phyloP scores from a whole-genome alignment of 2,329 filamentous ascomycete species.

The Cadophora sp. region DNA sequence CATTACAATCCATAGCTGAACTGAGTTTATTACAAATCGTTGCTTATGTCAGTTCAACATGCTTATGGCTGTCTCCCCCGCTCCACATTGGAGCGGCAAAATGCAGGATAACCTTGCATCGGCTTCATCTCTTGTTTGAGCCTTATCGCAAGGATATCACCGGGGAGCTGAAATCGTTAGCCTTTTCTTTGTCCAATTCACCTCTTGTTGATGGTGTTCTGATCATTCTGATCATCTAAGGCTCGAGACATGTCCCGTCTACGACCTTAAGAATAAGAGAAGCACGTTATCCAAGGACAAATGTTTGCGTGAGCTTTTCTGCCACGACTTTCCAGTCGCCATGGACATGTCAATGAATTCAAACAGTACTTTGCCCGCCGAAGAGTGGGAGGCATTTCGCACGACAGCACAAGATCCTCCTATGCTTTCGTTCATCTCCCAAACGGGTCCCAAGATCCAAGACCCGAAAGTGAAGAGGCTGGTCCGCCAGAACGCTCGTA shows the following conservation, averaged over 20 bases:
- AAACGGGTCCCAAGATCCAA: neutral
- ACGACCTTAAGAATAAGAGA: neutral
- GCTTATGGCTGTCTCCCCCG: neutral
- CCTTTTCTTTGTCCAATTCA: neutral
- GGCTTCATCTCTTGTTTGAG: no score
- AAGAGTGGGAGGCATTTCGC: neutral
- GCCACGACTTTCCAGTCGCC: neutral
- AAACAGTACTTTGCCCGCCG: neutral
- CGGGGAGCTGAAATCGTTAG: neutral
- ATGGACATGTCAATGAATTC: neutral
- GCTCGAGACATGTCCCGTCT: neutral
- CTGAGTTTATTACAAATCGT: neutral
- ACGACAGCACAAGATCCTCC: neutral
- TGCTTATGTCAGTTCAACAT: neutral
- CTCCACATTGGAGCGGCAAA: no score
- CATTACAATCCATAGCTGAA: neutral
- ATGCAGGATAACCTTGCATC: no score
- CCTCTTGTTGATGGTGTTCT: neutral
- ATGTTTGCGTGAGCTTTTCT: neutral
- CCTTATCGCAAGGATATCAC: no score
- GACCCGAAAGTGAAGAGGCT: neutral
- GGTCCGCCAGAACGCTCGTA: neutral
- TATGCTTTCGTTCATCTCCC: neutral
- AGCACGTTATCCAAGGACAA: neutral
- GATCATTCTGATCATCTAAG: neutral